These are phyloP conservation scores for Talaromyces sp. DNA, from an alignment of 2,329 filamentous ascomycete species.

Conservation along the genomic window DNA sequence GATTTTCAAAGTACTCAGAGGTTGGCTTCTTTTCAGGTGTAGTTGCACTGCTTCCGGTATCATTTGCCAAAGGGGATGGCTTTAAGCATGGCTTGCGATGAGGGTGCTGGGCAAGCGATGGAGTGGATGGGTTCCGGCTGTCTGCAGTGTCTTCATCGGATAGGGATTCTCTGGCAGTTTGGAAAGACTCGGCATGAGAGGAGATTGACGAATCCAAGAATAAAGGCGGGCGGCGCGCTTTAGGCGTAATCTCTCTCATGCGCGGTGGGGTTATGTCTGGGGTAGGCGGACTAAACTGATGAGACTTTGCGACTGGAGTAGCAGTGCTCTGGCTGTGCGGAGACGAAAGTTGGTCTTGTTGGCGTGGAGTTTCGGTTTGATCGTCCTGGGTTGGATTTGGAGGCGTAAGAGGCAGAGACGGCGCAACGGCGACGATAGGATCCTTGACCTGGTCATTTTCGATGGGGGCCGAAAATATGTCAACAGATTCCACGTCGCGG, in stretches of 20 bases:
- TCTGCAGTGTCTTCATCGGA: slow-evolving; percentile 56
- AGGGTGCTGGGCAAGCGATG: slow-evolving; percentile 18
- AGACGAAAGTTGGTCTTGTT: slow-evolving; percentile 13
- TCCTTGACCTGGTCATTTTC: slow-evolving; percentile 20
- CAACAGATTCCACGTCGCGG: slow-evolving; percentile 20
- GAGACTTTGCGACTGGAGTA: slow-evolving; percentile 52
- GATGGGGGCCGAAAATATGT: slow-evolving; percentile 20
- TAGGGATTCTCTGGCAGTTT: slow-evolving; percentile 62
- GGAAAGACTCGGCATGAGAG: slow-evolving; percentile 65
- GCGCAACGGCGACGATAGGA: slow-evolving; percentile 17
- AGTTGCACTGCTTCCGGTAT: slow-evolving; percentile 33
- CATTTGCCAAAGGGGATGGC: slow-evolving; percentile 19
- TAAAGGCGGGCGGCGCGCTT: slow-evolving; percentile 44
- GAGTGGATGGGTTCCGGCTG: slow-evolving; percentile 17
- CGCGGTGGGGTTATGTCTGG: slow-evolving; percentile 71
- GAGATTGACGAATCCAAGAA: slow-evolving; percentile 49
- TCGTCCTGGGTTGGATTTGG: slow-evolving; percentile 23
- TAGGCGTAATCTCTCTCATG: slow-evolving; percentile 25
- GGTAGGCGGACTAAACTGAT: slow-evolving; percentile 64
- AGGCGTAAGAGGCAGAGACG: slow-evolving; percentile 33
- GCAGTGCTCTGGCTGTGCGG: slow-evolving; percentile 17
- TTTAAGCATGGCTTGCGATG: slow-evolving; percentile 20
- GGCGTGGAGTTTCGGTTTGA: neutral
- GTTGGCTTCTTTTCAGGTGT: neutral
- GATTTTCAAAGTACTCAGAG: neutral